Conservation (phyloP, 768 basidiomycete species). For the Harrya chromipes region DNA sequence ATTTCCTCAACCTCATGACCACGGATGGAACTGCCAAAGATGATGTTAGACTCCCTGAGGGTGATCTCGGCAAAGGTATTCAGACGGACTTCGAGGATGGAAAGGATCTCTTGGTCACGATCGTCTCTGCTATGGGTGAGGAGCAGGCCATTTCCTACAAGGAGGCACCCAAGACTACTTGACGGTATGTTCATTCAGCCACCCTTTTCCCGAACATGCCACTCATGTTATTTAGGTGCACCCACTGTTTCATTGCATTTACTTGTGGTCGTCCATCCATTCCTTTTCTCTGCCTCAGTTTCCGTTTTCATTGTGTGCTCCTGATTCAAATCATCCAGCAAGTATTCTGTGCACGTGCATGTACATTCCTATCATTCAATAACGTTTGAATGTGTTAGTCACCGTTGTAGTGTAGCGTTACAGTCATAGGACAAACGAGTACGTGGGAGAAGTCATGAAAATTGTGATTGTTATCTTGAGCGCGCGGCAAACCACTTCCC, state of each 20-base stretch:
- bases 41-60: constrained; percentile 91
- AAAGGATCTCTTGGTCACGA: constrained; percentile 85
- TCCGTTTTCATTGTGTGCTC: constrained; percentile 6
- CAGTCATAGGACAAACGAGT: constrained; percentile 12
- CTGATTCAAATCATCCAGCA: constrained; percentile 19
- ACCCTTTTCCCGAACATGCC: not conserved
- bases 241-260: constrained; percentile 13
- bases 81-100: constrained; percentile 70
- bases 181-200: constrained; percentile 11
- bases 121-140: constrained; percentile 88
- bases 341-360: constrained; percentile 25
- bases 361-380: constrained; percentile 26
- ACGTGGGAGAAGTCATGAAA: constrained; percentile 5
- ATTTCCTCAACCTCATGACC: constrained; percentile 92
- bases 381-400: constrained; percentile 27
- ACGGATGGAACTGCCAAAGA: constrained; percentile 80
- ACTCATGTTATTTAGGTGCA: not conserved
- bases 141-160: constrained; percentile 89
- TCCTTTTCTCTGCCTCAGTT: constrained; percentile 7
- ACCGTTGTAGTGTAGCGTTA: constrained; percentile 25
- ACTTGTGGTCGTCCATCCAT: constrained; percentile 8
- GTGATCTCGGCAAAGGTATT: constrained; percentile 75
- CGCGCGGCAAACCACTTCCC: not conserved
- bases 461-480: not conserved
- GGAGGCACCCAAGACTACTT: constrained; percentile 71